Evolutionary conservation across 305 asterid species (phyloP).

Genomic region (Fraxinus velutina): DNA sequence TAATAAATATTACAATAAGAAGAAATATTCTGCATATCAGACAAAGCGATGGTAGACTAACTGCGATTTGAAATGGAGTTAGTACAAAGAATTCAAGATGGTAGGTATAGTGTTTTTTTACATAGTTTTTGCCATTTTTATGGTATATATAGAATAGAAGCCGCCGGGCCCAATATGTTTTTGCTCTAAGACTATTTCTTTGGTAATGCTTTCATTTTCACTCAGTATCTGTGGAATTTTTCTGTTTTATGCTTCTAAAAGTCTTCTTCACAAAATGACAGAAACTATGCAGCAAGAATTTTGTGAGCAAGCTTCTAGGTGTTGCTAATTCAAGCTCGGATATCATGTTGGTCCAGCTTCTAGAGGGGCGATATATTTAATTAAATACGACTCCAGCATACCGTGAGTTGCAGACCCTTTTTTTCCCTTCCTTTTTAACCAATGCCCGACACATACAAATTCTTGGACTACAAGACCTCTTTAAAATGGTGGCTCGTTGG

Average conservation of each 20-base stretch:
- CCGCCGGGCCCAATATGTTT: background rate
- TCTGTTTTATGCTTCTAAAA: background rate
- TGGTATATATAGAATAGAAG: background rate
- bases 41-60: background rate
- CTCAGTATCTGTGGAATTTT: background rate
- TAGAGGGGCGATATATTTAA: background rate
- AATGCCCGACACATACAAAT: background rate
- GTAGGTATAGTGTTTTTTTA: background rate
- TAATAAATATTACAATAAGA: background rate
- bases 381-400: background rate
- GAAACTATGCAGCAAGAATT: background rate
- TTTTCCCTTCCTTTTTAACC: background rate
- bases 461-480: background rate
- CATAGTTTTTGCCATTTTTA: background rate
- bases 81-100: background rate
- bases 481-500: no score
- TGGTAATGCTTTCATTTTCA: background rate
- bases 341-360: background rate
- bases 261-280: background rate
- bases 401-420: background rate
- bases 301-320: background rate
- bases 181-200: background rate
- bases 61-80: background rate
- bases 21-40: background rate
- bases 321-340: background rate